These are phyloP conservation scores for Garcia nutans DNA, from an alignment of 345 rosid genomes.

Conservation along the genomic window DNA sequence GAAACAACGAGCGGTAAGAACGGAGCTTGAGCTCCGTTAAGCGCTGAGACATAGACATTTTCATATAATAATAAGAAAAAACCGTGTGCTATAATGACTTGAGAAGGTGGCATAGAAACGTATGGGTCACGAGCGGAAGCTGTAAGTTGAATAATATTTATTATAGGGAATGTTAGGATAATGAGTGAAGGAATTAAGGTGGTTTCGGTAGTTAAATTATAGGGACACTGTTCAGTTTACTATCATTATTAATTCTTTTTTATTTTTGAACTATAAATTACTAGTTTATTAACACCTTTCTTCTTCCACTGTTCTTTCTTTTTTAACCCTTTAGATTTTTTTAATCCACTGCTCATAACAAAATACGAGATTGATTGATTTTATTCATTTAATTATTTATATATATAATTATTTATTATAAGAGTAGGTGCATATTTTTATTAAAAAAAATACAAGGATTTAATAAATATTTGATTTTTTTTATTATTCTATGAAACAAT, in stretches of 20 bases:
- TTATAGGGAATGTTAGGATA: neutral
- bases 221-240: neutral
- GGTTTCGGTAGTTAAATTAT: constrained; percentile 7
- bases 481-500: no score
- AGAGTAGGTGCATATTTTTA: no score
- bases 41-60: constrained; percentile 10
- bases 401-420: no score
- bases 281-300: neutral
- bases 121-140: constrained; percentile 40
- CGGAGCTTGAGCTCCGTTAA: constrained; percentile 34
- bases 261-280: no score
- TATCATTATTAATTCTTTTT: neutral
- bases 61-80: neutral
- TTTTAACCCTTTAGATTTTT: no score
- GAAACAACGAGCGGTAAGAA: constrained; percentile 24
- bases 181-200: constrained; percentile 9
- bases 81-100: constrained; percentile 26
- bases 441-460: no score
- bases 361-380: no score
- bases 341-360: no score
- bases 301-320: no score
- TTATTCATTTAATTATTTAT: no score
- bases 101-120: constrained; percentile 37
- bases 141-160: constrained; percentile 15
- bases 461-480: no score